Evolutionary conservation across 495 filamentous ascomycete genomes (phyloP).

Genomic region (Tuber umbilicatum): DNA sequence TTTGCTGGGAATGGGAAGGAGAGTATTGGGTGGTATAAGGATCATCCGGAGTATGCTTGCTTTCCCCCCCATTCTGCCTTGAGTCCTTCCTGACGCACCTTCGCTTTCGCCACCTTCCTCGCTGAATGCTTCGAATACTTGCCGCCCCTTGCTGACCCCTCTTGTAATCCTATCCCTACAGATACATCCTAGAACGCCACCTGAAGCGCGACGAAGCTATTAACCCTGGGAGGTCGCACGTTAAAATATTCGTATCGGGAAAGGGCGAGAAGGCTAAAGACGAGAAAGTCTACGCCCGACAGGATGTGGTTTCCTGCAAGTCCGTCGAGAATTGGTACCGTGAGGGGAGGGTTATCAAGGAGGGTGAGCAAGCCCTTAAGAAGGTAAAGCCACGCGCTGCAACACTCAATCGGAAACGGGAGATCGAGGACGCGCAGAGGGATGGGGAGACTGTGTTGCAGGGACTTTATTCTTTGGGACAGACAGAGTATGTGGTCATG

Average conservation of each 20-base stretch:
- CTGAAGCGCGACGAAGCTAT: constrained; percentile 89
- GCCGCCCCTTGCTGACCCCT: neutral
- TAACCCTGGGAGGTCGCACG: constrained; percentile 58
- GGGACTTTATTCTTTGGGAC: constrained; percentile 73
- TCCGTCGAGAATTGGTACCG: constrained; percentile 97
- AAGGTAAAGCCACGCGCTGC: constrained; percentile 83
- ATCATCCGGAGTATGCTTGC: constrained; percentile 27
- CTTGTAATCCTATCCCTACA: neutral
- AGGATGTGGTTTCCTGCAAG: constrained; percentile 76
- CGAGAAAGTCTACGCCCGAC: constrained; percentile 73
- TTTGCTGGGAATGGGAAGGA: constrained; percentile 19
- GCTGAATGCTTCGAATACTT: neutral
- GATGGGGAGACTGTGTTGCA: constrained; percentile 78
- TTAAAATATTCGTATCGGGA: constrained; percentile 66
- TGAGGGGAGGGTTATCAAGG: constrained; percentile 71
- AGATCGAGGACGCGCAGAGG: constrained; percentile 74
- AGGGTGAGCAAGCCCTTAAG: constrained; percentile 71
- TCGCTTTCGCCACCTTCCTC: neutral
- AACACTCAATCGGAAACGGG: constrained; percentile 78
- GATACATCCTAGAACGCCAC: constrained; percentile 75
- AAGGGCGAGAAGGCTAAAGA: constrained; percentile 59
- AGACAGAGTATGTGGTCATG: constrained; percentile 75
- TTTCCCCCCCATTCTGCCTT: neutral
- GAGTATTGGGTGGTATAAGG: constrained; percentile 36
- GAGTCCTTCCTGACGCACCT: neutral